phyloP scores from a whole-genome alignment of 2,329 filamentous ascomycete species.

The Alternaria longipes region DNA sequence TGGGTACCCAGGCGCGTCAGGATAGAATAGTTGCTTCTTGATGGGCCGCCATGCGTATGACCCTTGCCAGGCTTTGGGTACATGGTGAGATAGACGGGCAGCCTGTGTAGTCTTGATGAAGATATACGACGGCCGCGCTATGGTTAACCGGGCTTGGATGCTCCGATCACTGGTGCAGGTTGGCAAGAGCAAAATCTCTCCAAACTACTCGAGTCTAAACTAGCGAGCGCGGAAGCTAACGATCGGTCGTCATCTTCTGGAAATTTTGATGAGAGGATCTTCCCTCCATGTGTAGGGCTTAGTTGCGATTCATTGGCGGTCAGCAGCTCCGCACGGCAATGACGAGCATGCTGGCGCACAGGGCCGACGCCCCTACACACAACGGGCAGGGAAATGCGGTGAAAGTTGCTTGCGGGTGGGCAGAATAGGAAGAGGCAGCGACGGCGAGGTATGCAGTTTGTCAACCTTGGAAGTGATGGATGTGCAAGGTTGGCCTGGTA shows the following conservation, averaged over 20 bases:
- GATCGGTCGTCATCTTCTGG: constrained; percentile 12
- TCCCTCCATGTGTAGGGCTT: constrained; percentile 7
- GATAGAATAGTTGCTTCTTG: neutral
- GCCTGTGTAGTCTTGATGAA: neutral
- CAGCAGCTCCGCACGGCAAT: neutral
- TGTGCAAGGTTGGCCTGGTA: neutral
- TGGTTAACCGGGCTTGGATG: neutral
- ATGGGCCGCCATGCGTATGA: neutral
- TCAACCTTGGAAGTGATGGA: constrained; percentile 7
- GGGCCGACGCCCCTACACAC: neutral
- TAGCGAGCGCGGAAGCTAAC: constrained; percentile 10
- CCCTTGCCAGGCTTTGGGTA: neutral
- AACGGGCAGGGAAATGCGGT: constrained; percentile 19
- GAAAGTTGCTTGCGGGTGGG: constrained; percentile 13
- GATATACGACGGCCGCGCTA: neutral
- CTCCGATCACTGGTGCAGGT: neutral
- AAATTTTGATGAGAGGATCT: constrained; percentile 14
- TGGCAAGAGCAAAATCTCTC: constrained; percentile 8
- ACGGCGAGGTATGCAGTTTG: constrained; percentile 9
- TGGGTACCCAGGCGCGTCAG: neutral
- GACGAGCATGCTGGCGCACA: constrained; percentile 11
- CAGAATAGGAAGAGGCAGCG: constrained; percentile 1
- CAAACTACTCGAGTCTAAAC: neutral
- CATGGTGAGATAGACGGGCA: neutral
- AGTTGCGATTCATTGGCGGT: neutral